A percentile compares a stretch with the other conserved stretches of the same genome.
phyloP scores from a whole-genome alignment of 345 rosid species.

The Erysimum cheiranthoides region DNA sequence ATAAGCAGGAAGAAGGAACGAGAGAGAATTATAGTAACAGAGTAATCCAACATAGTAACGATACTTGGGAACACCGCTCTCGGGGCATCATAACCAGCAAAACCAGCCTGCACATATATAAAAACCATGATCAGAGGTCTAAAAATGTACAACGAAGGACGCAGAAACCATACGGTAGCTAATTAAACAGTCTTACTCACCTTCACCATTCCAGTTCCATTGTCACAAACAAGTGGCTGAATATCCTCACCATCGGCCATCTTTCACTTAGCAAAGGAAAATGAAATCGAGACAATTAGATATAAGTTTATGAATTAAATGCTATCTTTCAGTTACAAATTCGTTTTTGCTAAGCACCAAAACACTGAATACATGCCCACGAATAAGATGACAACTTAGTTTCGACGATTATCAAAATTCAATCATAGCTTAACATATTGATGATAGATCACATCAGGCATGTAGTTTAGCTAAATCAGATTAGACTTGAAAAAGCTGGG shows the following conservation, averaged over 20 bases:
- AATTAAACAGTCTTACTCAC: constrained; percentile 35
- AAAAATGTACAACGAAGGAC: background rate
- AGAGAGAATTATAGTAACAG: too few relatives aligned
- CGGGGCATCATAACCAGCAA: constrained; percentile 71
- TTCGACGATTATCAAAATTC: background rate
- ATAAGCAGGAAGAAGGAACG: too few relatives aligned
- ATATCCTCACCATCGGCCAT: constrained; percentile 97
- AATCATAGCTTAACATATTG: background rate
- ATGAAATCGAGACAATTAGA: background rate
- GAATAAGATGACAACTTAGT: background rate
- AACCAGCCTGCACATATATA: constrained; percentile 51
- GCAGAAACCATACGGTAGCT: background rate
- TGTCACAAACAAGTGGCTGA: constrained; percentile 73
- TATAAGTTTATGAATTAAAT: background rate
- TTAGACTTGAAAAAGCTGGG: background rate
- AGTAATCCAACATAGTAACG: too few relatives aligned
- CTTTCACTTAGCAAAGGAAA: constrained; percentile 39
- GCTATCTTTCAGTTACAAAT: background rate
- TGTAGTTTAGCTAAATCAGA: background rate
- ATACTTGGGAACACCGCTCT: constrained; percentile 72
- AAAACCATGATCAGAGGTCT: background rate
- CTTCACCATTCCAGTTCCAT: constrained; percentile 84
- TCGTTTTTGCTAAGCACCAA: background rate
- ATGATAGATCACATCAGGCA: constrained; percentile 1
- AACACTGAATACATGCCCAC: background rate